phyloP scores from a whole-genome alignment of 2,329 filamentous ascomycete genomes.

The Scytalidium sp. region DNA sequence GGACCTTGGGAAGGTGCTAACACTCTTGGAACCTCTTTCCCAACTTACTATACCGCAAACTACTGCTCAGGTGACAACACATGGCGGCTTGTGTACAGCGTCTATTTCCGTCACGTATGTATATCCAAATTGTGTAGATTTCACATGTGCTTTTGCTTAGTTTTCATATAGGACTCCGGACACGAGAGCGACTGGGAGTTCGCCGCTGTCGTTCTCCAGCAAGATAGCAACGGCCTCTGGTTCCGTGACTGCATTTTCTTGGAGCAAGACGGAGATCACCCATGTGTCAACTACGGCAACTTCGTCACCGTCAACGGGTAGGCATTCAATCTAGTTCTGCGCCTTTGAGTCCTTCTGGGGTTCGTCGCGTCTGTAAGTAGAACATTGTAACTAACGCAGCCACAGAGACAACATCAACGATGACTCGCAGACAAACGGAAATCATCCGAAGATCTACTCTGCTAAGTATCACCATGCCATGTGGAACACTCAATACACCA shows the following conservation, averaged over 20 bases:
- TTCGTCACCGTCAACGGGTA: constrained; percentile 12
- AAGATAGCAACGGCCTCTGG: constrained; percentile 11
- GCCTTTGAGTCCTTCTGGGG: neutral
- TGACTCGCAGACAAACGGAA: neutral
- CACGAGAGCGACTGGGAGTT: constrained; percentile 19
- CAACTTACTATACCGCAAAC: constrained; percentile 14
- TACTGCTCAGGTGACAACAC: constrained; percentile 10
- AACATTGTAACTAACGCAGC: neutral
- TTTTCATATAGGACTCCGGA: constrained; percentile 13
- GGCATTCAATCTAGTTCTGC: neutral
- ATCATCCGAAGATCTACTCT: neutral
- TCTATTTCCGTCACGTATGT: constrained; percentile 16
- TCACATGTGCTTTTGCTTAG: neutral
- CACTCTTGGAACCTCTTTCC: constrained; percentile 13
- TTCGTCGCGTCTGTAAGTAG: neutral
- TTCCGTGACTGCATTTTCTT: constrained; percentile 14
- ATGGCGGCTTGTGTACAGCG: constrained; percentile 17
- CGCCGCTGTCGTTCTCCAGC: constrained; percentile 13
- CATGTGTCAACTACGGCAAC: constrained; percentile 9
- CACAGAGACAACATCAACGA: neutral
- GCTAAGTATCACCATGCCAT: neutral
- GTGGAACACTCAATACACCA: neutral
- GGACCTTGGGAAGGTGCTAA: constrained; percentile 9
- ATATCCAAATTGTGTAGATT: neutral
- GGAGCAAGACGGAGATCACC: constrained; percentile 16